phyloP scores from a whole-genome alignment of 2,329 filamentous ascomycete species.

The Parafenestella ontariensis region DNA sequence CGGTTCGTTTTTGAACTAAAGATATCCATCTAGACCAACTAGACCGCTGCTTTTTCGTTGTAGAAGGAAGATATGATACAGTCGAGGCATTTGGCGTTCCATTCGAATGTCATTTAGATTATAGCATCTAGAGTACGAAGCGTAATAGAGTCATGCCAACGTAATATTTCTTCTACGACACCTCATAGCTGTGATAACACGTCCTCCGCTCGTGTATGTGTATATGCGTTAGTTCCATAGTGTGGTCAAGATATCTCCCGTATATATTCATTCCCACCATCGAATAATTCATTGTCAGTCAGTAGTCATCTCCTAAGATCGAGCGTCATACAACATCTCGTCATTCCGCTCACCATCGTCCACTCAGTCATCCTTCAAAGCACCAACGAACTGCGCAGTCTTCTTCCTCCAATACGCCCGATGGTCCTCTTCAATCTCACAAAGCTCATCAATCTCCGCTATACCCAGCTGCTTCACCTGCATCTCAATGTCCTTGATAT shows the following conservation, averaged over 20 bases:
- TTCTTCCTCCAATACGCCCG: constrained; percentile 37
- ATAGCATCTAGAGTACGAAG: neutral
- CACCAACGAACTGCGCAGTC: constrained; percentile 21
- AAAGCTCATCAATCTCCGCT: constrained; percentile 26
- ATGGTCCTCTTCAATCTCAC: constrained; percentile 29
- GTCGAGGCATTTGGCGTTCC: neutral
- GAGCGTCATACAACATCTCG: no score
- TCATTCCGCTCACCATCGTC: neutral
- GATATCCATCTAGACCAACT: constrained; percentile 44
- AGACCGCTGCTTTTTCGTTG: constrained; percentile 20
- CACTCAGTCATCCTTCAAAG: constrained; percentile 22
- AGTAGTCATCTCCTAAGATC: neutral
- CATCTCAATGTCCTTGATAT: constrained; percentile 21
- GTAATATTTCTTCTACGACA: no score
- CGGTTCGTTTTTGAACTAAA: constrained; percentile 11
- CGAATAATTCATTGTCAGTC: neutral
- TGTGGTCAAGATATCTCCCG: no score
- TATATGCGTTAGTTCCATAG: no score
- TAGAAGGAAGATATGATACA: neutral
- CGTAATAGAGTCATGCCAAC: neutral
- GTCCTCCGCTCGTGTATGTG: no score
- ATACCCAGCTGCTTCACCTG: constrained; percentile 25
- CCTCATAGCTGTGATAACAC: no score
- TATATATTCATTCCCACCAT: neutral
- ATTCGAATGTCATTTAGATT: neutral